Base-by-base conservation (phyloP, 129 eudicot species). In the Calendula officinalis region DNA sequence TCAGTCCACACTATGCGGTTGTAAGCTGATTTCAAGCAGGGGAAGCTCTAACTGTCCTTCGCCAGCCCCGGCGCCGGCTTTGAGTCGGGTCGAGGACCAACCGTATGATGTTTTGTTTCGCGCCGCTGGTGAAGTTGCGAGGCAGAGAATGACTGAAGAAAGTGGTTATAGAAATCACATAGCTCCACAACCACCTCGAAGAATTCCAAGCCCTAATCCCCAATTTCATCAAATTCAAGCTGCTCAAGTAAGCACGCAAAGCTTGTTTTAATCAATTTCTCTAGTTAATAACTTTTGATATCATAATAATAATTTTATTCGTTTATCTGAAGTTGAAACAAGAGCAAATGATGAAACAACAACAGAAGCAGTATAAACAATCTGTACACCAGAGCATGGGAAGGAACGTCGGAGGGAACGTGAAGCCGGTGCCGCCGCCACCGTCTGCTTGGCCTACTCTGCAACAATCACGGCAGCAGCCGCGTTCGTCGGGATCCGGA, bases 41-140 rank as follows among this genome's bases (percentile, higher is more conserved):
- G 83, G 82, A 22, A 89, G 87, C 55, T 80, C 85, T 4, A 68
- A 56, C 56, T 48, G 79, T 3, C 77, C 14, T 9, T 81, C 86
- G 3, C 80, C 67, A 60, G 83, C 67, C 3, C 78, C 7, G 73
- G 81, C 69, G n/a, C 81, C 7, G 68, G 75, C n/a, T 75, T 69
- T 56, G 8, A 52, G 47, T 3, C 5, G 42, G 0, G 65, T 55
- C 7, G 83, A 70, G 2, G 30, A 13, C 10, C 49, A 74, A 3
- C 63, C 86, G 0, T 75, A 78, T 85, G 84, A 76, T 32, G 69
- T 82, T 30, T 82, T 90, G 0, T 71, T 55, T 40, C 86, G 82
- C 7, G 95, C 95, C 7, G 94, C 94, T 1, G 94, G 84, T 27
- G 90, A 91, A 75, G 80, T 84, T 11, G 88, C 82, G 5, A 76